phyloP scores from a whole-genome alignment of 192 early-diverging fungal species.

The Oehlia diaphana region DNA sequence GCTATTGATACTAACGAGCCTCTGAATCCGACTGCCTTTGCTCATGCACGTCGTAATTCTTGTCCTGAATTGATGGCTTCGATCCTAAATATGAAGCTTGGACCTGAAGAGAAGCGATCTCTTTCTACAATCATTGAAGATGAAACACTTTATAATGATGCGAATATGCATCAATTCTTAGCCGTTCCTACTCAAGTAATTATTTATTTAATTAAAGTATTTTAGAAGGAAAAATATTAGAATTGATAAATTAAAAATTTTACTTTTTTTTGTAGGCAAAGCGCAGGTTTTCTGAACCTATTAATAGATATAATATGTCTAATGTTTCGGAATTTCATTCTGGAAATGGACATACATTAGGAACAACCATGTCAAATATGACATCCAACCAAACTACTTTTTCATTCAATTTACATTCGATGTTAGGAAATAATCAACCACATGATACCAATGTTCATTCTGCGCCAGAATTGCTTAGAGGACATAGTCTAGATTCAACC shows the following conservation, averaged over 20 bases:
- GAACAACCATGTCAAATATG: background rate
- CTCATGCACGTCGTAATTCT: conserved; percentile 21
- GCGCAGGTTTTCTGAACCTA: conserved; percentile 25
- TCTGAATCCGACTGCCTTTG: background rate
- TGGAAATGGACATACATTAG: background rate
- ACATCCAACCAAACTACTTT: conserved; percentile 4
- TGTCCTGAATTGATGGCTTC: conserved; percentile 30
- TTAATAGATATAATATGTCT: conserved; percentile 7
- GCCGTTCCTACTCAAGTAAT: conserved; percentile 19
- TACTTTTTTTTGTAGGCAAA: background rate
- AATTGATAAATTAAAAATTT: background rate
- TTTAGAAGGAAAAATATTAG: background rate
- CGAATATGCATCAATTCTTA: conserved; percentile 20
- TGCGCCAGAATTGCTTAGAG: conserved; percentile 14
- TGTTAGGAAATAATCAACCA: conserved; percentile 8
- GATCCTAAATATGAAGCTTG: conserved; percentile 14
- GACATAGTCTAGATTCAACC: conserved; percentile 16
- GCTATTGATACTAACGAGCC: conserved; percentile 1
- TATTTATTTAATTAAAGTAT: background rate
- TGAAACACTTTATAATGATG: conserved; percentile 24
- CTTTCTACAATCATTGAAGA: conserved; percentile 27
- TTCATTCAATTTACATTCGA: conserved; percentile 3
- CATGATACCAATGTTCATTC: background rate
- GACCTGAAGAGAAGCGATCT: conserved; percentile 4
- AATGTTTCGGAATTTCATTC: conserved; percentile 16